These are phyloP conservation scores for Lactarius tabidus DNA, from an alignment of 768 basidiomycete genomes.

Conservation along the genomic window DNA sequence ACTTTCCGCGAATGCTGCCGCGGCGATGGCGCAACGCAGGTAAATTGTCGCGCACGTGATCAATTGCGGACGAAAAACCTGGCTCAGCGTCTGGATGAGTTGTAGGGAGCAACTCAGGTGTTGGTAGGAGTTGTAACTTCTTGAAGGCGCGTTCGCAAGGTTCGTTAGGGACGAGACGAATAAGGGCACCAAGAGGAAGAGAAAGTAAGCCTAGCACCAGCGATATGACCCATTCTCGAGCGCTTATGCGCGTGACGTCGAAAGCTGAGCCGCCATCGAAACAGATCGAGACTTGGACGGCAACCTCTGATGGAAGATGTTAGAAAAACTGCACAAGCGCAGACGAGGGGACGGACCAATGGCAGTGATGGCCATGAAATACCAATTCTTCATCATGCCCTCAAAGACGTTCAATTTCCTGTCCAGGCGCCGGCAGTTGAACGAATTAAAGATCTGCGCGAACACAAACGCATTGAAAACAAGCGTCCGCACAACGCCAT, in stretches of 20 bases:
- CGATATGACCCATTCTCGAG: conserved; percentile 90
- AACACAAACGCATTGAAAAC: conserved; percentile 98
- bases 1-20: conserved; percentile 80
- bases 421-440: conserved; percentile 89
- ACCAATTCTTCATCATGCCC: conserved; percentile 72
- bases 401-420: conserved; percentile 84
- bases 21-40: too few relatives aligned
- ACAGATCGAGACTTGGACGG: conserved; percentile 80
- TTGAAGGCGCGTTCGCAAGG: conserved; percentile 67
- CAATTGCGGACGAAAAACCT: conserved; percentile 75
- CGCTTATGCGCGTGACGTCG: conserved; percentile 73
- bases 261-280: conserved; percentile 91
- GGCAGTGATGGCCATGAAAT: conserved; percentile 78
- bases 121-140: conserved; percentile 56
- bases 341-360: conserved; percentile 60
- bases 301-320: conserved; percentile 60
- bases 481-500: conserved; percentile 66
- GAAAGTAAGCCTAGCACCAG: conserved; percentile 83
- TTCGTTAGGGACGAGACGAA: conserved; percentile 75
- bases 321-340: conserved; percentile 4
- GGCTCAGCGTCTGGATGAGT: conserved; percentile 52
- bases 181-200: conserved; percentile 78
- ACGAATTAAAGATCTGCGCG: conserved; percentile 92
- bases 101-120: conserved; percentile 63
- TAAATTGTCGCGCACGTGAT: conserved; percentile 57